These are phyloP conservation scores for Thermomucor indicae-seudaticae DNA, from an alignment of 371 early-diverging fungal species.

Conservation along the genomic window DNA sequence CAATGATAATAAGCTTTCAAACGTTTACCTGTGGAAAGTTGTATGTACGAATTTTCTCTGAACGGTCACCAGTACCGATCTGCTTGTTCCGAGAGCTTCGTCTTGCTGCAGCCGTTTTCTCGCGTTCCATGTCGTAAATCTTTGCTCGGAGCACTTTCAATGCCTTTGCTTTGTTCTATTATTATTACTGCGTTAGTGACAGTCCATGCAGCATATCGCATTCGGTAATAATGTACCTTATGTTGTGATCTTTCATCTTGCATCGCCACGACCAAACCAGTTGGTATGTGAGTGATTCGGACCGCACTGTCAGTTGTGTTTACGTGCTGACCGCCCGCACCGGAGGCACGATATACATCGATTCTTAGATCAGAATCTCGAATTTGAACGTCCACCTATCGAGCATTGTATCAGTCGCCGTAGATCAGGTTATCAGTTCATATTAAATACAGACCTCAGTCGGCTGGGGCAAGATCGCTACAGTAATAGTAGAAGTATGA, in stretches of 20 bases:
- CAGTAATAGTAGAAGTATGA: conserved; percentile 84
- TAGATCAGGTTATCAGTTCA: neutral
- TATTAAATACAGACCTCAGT: conserved; percentile 42
- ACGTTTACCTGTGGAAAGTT: conserved; percentile 67
- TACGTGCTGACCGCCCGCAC: conserved; percentile 90
- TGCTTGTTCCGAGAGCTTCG: conserved; percentile 61
- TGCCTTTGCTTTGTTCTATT: conserved; percentile 82
- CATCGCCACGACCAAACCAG: conserved; percentile 83
- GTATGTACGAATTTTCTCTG: conserved; percentile 86
- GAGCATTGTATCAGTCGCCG: neutral
- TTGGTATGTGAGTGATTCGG: conserved; percentile 89
- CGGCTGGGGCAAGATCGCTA: conserved; percentile 80
- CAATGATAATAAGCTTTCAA: too few relatives aligned
- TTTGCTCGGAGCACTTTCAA: conserved; percentile 78
- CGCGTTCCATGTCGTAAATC: conserved; percentile 72
- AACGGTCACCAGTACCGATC: conserved; percentile 69
- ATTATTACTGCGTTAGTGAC: neutral
- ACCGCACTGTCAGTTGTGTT: conserved; percentile 97
- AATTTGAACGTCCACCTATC: conserved; percentile 62
- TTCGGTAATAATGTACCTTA: conserved; percentile 25
- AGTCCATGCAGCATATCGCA: neutral
- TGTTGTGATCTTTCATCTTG: conserved; percentile 92
- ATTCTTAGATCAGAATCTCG: conserved; percentile 68
- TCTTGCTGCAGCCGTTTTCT: conserved; percentile 52
- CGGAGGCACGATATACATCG: conserved; percentile 77